phyloP scores from a whole-genome alignment of 169 alveolate species.

The Eimeria sp. region DNA sequence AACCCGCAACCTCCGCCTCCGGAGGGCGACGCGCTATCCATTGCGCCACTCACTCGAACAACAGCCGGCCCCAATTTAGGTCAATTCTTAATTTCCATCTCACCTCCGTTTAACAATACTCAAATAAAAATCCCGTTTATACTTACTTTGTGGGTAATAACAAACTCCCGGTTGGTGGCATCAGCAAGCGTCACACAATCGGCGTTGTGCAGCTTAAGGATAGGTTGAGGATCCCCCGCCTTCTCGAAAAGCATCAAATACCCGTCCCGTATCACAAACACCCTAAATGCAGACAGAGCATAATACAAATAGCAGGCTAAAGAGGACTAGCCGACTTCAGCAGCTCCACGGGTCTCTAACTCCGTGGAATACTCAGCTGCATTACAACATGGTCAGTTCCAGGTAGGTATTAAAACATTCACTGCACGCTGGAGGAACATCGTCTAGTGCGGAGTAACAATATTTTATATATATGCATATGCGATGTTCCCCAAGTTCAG shows the following conservation, averaged over 20 bases:
- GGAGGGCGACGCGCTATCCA: constrained; percentile 99
- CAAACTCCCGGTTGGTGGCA: constrained; percentile 38
- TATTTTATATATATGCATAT: too few relatives aligned
- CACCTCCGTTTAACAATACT: neutral
- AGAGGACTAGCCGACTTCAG: too few relatives aligned
- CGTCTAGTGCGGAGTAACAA: too few relatives aligned
- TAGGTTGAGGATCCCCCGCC: constrained; percentile 61
- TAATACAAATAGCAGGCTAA: neutral
- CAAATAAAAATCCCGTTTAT: neutral
- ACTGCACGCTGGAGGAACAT: neutral
- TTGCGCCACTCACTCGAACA: constrained; percentile 93
- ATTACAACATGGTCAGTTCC: neutral
- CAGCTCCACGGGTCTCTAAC: neutral
- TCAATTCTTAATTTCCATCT: neutral
- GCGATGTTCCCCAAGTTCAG: neutral
- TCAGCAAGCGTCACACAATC: constrained; percentile 75
- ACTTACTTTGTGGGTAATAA: constrained; percentile 76
- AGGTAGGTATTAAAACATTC: neutral
- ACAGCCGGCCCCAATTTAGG: neutral
- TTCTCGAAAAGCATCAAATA: constrained; percentile 78
- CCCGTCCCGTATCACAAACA: constrained; percentile 74
- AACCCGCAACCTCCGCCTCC: constrained; percentile 98
- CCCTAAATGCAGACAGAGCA: constrained; percentile 25
- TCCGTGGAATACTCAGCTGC: neutral
- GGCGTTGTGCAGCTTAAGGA: constrained; percentile 57